These are phyloP conservation scores for Phaseolus lunatus DNA, from an alignment of 306 rosid species.

Conservation along the genomic window DNA sequence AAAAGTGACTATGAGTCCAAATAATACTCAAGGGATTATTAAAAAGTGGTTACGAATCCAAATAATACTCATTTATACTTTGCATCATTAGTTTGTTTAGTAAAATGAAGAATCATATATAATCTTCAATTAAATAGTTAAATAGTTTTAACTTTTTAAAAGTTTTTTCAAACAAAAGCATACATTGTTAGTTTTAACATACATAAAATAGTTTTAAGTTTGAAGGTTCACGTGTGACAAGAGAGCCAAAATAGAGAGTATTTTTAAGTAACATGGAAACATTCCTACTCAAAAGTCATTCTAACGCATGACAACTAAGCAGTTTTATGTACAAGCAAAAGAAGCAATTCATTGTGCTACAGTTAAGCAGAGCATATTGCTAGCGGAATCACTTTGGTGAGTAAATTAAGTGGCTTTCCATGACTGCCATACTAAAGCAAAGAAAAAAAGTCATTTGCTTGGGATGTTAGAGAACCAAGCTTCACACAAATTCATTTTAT, in stretches of 20 bases:
- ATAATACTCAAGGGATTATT: no score
- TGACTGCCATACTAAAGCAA: neutral
- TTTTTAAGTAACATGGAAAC: neutral
- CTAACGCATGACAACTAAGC: neutral
- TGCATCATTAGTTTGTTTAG: no score
- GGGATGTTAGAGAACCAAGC: neutral
- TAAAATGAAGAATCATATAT: no score
- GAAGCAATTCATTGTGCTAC: neutral
- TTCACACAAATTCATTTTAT: neutral
- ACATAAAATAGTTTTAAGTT: neutral
- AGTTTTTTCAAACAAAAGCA: neutral
- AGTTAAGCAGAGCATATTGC: constrained; percentile 2
- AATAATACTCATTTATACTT: no score
- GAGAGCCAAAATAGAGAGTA: neutral
- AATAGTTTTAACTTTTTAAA: neutral
- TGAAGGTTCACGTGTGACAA: neutral
- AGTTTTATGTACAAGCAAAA: constrained; percentile 7
- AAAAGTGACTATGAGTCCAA: no score
- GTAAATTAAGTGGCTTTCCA: constrained; percentile 7
- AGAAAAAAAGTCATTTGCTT: neutral
- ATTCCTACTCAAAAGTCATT: neutral
- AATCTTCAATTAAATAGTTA: no score
- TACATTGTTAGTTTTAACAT: neutral
- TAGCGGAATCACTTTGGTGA: constrained; percentile 23
- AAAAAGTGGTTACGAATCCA: no score